phyloP scores from a whole-genome alignment of 2,329 filamentous ascomycete species.

The Ophiocordyceps sinensis region DNA sequence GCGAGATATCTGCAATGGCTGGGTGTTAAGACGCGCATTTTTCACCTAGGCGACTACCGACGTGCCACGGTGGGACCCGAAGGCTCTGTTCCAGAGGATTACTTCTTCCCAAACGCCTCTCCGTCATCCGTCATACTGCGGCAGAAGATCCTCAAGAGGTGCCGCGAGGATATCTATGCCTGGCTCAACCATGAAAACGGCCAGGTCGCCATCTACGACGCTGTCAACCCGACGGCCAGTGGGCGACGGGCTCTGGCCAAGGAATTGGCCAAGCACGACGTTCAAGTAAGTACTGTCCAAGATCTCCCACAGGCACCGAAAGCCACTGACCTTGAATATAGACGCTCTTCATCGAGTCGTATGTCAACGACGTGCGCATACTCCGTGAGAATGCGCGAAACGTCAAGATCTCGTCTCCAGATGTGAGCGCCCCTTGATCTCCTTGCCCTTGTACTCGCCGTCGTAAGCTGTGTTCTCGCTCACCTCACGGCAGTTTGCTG shows the following conservation, averaged over 20 bases:
- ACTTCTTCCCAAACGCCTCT: slow-evolving; percentile 93
- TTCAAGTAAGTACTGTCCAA: slow-evolving; percentile 45
- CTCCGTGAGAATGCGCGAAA: slow-evolving; percentile 93
- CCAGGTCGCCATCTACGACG: slow-evolving; percentile 96
- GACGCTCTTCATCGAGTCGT: slow-evolving; percentile 94
- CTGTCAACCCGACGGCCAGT: slow-evolving; percentile 79
- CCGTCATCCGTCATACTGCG: slow-evolving; percentile 83
- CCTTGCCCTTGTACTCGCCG: not conserved
- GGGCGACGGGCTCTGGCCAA: slow-evolving; percentile 77
- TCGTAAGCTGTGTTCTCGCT: not conserved
- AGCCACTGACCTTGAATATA: slow-evolving; percentile 19
- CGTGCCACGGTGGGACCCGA: slow-evolving; percentile 76
- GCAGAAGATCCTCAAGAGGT: slow-evolving; percentile 96
- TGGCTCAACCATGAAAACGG: slow-evolving; percentile 96
- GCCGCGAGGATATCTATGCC: slow-evolving; percentile 88
- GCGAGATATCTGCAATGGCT: slow-evolving; percentile 93
- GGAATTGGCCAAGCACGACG: slow-evolving; percentile 95
- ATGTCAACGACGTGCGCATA: slow-evolving; percentile 83
- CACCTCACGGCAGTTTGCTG: slow-evolving; percentile 52
- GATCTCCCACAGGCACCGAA: not conserved
- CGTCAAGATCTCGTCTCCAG: slow-evolving; percentile 94
- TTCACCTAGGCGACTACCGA: slow-evolving; percentile 93
- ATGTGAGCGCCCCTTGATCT: slow-evolving; percentile 38
- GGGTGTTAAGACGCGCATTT: slow-evolving; percentile 94
- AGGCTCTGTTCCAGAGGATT: slow-evolving; percentile 82